Conservation (phyloP, 2,329 filamentous ascomycete species). For the Cryphonectria naterciae region DNA sequence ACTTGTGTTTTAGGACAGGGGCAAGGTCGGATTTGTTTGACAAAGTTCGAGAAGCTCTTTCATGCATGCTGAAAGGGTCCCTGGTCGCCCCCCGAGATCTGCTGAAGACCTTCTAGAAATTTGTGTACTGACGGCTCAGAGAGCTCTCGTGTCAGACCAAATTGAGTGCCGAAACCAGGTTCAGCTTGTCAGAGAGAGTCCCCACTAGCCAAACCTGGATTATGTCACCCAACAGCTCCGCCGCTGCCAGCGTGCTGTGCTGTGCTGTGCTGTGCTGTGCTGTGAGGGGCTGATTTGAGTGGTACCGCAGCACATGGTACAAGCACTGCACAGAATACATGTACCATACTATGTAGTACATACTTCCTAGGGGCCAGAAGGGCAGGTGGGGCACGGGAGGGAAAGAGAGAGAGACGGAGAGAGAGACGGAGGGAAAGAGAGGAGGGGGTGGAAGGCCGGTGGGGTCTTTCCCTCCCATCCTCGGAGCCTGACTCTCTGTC, state of each 20-base stretch:
- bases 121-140: background rate
- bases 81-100: background rate
- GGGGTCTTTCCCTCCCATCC: background rate
- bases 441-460: background rate
- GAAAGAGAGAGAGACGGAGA: background rate
- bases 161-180: constrained; percentile 4
- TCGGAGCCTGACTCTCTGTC: background rate
- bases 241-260: background rate
- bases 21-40: background rate
- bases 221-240: background rate
- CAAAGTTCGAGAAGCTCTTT: background rate
- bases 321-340: background rate
- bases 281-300: background rate
- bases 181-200: background rate
- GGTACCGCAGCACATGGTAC: background rate
- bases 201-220: background rate
- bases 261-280: background rate
- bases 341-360: background rate
- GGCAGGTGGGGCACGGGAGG: background rate
- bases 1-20: background rate
- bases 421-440: background rate
- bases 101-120: background rate
- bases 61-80: background rate
- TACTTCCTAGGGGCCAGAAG: background rate
- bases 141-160: background rate